Conservation (phyloP, 2,329 filamentous ascomycete species). For the Aspergillus sergii region DNA sequence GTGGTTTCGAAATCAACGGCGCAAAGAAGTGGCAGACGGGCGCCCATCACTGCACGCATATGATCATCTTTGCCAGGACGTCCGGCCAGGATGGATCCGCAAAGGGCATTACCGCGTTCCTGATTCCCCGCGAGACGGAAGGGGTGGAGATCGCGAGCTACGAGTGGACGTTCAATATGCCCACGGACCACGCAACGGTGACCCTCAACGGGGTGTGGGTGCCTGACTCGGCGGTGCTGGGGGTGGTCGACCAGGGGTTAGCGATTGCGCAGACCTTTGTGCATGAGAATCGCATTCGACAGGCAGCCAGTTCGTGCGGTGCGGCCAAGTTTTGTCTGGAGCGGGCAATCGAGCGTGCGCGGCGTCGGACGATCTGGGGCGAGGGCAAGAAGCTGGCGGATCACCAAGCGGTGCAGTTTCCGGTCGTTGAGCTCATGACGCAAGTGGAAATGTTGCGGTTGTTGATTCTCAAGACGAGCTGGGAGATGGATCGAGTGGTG, state of each 20-base stretch:
- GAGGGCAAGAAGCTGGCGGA: background rate
- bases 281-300: slow-evolving; percentile 67
- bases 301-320: slow-evolving; percentile 56
- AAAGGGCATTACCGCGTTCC: background rate
- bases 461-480: background rate
- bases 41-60: slow-evolving; percentile 64
- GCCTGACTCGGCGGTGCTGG: slow-evolving; percentile 48
- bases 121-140: background rate
- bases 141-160: background rate
- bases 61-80: slow-evolving; percentile 64
- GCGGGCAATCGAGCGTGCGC: background rate
- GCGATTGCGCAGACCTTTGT: slow-evolving; percentile 67
- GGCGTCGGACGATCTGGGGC: background rate
- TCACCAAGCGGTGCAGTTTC: background rate
- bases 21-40: slow-evolving; percentile 68
- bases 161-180: background rate
- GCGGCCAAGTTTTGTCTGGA: slow-evolving; percentile 63
- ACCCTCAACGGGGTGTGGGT: background rate
- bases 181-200: background rate
- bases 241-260: slow-evolving; percentile 56
- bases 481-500: background rate
- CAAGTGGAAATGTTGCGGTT: background rate
- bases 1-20: slow-evolving; percentile 50
- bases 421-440: background rate
- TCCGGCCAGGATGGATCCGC: slow-evolving; percentile 39